These are phyloP conservation scores for Musa troglodytarum DNA, from an alignment of 176 grass and related monocot species.

Conservation along the genomic window DNA sequence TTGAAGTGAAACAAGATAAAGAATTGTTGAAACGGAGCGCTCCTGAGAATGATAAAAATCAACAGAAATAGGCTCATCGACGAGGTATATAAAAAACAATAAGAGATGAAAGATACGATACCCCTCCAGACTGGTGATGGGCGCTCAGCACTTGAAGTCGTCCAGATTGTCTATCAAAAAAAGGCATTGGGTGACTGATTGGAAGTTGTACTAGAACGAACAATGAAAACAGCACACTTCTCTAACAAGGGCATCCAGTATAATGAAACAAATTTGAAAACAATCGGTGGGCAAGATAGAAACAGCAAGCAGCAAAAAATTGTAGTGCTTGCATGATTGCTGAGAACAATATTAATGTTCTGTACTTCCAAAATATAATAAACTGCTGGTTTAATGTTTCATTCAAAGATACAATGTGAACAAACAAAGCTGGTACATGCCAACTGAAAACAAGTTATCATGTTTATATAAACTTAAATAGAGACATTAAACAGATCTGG, in stretches of 20 bases:
- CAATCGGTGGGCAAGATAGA: neutral
- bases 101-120: constrained; percentile 24
- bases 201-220: neutral
- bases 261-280: neutral
- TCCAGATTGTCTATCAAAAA: constrained; percentile 76
- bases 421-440: too few relatives aligned
- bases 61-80: neutral
- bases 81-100: neutral
- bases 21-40: constrained; percentile 88
- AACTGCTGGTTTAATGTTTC: too few relatives aligned
- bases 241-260: neutral
- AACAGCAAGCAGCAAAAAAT: neutral
- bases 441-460: too few relatives aligned
- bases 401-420: too few relatives aligned
- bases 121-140: constrained; percentile 97
- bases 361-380: too few relatives aligned
- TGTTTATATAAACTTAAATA: too few relatives aligned
- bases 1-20: constrained; percentile 95
- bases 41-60: constrained; percentile 40
- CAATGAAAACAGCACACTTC: neutral
- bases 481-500: too few relatives aligned
- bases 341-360: too few relatives aligned
- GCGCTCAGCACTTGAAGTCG: constrained; percentile 87
- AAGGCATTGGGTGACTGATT: neutral
- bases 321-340: too few relatives aligned